Evolutionary conservation across 495 filamentous ascomycete species (phyloP).

Genomic region (Saxophila tyrrhenica): DNA sequence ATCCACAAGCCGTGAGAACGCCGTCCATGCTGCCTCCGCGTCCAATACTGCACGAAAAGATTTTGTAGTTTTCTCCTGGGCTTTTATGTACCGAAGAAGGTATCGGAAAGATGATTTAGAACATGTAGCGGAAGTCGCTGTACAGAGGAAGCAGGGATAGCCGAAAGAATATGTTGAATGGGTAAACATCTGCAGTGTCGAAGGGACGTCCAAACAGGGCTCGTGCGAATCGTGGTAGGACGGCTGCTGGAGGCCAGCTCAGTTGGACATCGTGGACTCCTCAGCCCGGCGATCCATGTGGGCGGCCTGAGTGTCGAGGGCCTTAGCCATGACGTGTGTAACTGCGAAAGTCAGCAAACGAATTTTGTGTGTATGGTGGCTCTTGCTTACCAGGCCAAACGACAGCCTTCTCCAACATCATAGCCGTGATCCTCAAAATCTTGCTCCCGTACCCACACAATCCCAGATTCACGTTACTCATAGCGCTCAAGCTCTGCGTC

Average conservation of each 20-base stretch:
- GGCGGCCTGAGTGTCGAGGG: conserved; percentile 72
- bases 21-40: neutral
- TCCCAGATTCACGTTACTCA: conserved; percentile 43
- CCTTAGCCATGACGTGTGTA: conserved; percentile 76
- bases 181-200: neutral
- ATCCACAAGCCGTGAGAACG: too few species aligned
- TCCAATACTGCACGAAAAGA: neutral
- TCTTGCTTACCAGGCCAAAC: conserved; percentile 90
- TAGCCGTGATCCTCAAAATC: conserved; percentile 75
- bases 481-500: conserved; percentile 31
- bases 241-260: neutral
- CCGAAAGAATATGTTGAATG: neutral
- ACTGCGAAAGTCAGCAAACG: conserved; percentile 42
- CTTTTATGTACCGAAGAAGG: neutral
- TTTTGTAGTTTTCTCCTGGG: neutral
- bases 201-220: too few species aligned
- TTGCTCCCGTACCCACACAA: conserved; percentile 71
- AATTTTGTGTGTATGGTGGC: too few species aligned
- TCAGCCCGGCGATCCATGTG: conserved; percentile 51
- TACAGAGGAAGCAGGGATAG: neutral
- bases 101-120: too few species aligned
- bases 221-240: too few species aligned
- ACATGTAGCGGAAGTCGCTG: neutral
- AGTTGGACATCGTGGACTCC: conserved; percentile 15
- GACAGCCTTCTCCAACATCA: conserved; percentile 77